Evolutionary conservation across 2,329 filamentous ascomycete genomes (phyloP).

Genomic region (Cytospora mali): DNA sequence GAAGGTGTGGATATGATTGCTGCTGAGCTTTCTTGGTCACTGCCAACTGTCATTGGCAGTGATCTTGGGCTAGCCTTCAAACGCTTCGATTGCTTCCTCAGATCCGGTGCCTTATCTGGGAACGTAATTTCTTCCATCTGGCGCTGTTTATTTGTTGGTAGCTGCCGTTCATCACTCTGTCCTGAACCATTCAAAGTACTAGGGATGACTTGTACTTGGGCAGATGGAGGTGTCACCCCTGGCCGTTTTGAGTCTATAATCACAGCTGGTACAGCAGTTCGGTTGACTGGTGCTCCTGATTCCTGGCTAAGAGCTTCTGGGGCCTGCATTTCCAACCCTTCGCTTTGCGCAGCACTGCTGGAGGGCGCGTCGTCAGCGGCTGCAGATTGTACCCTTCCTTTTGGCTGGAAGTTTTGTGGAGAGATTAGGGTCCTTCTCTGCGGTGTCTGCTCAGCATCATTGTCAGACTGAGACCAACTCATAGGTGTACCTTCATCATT

Average conservation of each 20-base stretch:
- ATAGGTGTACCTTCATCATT: background rate
- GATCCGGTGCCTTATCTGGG: background rate
- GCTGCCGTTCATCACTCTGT: background rate
- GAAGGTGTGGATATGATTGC: constrained; percentile 13
- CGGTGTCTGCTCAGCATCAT: background rate
- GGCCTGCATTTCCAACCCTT: constrained; percentile 38
- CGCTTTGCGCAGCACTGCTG: constrained; percentile 36
- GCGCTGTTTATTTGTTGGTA: constrained; percentile 2
- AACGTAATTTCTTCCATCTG: background rate
- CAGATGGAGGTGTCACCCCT: constrained; percentile 38
- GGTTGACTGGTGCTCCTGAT: constrained; percentile 32
- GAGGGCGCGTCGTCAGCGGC: constrained; percentile 29
- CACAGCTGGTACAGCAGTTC: constrained; percentile 26
- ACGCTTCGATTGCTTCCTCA: background rate
- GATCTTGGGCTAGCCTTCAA: background rate
- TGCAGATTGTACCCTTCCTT: constrained; percentile 14
- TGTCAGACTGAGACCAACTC: constrained; percentile 1
- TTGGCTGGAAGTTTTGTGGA: background rate
- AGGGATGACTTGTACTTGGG: constrained; percentile 35
- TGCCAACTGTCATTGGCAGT: background rate
- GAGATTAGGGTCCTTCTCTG: background rate
- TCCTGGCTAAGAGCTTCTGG: constrained; percentile 33
- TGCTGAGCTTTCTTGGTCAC: constrained; percentile 1
- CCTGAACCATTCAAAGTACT: constrained; percentile 33
- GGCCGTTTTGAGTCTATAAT: constrained; percentile 8